A percentile compares a stretch with the other conserved stretches of the same genome.
Evolutionary conservation across 208 protist species (phyloP).

Genomic region (Wallacemonas sp.): DNA sequence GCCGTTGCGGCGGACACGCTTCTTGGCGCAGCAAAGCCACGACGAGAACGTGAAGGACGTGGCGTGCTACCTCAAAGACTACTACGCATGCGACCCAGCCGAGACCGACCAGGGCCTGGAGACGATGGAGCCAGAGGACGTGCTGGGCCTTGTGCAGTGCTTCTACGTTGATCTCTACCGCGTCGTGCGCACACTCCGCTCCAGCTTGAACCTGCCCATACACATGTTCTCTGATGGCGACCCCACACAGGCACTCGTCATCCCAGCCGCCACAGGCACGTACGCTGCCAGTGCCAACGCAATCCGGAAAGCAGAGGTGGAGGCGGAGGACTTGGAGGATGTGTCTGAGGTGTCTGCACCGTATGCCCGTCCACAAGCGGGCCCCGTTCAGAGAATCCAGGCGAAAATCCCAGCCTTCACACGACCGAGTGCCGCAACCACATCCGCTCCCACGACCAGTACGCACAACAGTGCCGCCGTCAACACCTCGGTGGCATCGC

Average conservation of each 20-base stretch:
- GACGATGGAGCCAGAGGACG: constrained; percentile 70
- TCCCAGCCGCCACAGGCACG: constrained; percentile 15
- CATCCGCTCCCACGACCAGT: too few species aligned
- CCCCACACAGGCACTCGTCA: constrained; percentile 26
- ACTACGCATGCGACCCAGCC: constrained; percentile 59
- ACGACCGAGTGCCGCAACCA: constrained; percentile 13
- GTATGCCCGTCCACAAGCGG: too few species aligned
- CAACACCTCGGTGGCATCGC: neutral
- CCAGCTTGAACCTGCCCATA: constrained; percentile 35
- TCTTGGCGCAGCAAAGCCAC: constrained; percentile 16
- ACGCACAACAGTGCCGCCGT: neutral
- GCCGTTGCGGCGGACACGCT: neutral
- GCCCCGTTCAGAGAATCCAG: neutral
- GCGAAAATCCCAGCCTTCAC: neutral
- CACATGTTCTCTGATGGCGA: constrained; percentile 53
- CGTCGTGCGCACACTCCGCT: constrained; percentile 44
- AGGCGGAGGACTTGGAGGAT: too few species aligned
- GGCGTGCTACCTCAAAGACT: constrained; percentile 65
- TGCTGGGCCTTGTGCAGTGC: constrained; percentile 66
- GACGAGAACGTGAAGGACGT: constrained; percentile 50
- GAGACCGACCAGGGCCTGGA: constrained; percentile 56
- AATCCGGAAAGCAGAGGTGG: too few species aligned
- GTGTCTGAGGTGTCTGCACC: too few species aligned
- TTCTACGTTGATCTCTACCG: constrained; percentile 79
- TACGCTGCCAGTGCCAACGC: too few species aligned